Evolutionary conservation across 441 rosid genomes (phyloP).

Genomic region (Gossypium schwendimanii): DNA sequence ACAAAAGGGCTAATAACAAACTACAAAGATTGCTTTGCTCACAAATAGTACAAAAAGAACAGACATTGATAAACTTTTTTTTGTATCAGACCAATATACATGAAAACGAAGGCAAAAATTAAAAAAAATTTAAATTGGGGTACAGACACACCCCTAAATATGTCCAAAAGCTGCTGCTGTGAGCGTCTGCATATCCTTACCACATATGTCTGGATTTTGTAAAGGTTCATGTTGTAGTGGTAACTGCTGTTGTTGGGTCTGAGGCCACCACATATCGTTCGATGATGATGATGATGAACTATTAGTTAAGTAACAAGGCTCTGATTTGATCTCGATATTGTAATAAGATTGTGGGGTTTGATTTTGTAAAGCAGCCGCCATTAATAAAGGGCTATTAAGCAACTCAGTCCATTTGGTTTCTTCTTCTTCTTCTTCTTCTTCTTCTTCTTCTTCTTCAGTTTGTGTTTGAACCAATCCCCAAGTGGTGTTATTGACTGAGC

Average conservation of each 20-base stretch:
- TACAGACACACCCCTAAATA: slow-evolving; percentile 14
- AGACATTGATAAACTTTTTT: too few species aligned
- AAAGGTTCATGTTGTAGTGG: slow-evolving; percentile 23
- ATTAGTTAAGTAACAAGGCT: slow-evolving; percentile 30
- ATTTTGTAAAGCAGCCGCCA: slow-evolving; percentile 39
- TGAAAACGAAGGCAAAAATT: too few species aligned
- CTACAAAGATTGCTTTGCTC: too few species aligned
- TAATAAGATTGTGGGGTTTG: slow-evolving; percentile 37
- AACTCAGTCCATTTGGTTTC: slow-evolving; percentile 51
- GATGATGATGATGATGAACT: slow-evolving; percentile 16
- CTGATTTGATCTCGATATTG: slow-evolving; percentile 46
- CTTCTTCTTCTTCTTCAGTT: slow-evolving; percentile 34
- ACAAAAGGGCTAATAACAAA: too few species aligned
- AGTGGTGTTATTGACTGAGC: not conserved
- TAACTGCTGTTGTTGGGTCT: slow-evolving; percentile 24
- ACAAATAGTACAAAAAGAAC: too few species aligned
- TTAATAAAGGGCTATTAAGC: slow-evolving; percentile 33
- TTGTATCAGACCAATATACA: too few species aligned
- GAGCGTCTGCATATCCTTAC: slow-evolving; percentile 28
- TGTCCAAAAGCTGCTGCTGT: slow-evolving; percentile 39
- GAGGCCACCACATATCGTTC: slow-evolving; percentile 36
- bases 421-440: slow-evolving; percentile 36
- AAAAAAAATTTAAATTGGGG: too few species aligned
- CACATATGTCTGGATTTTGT: slow-evolving; percentile 22
- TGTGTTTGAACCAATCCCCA: slow-evolving; percentile 32